Base-by-base conservation (phyloP, 2,329 filamentous ascomycete genomes). In the Epichloe gansuensis region DNA sequence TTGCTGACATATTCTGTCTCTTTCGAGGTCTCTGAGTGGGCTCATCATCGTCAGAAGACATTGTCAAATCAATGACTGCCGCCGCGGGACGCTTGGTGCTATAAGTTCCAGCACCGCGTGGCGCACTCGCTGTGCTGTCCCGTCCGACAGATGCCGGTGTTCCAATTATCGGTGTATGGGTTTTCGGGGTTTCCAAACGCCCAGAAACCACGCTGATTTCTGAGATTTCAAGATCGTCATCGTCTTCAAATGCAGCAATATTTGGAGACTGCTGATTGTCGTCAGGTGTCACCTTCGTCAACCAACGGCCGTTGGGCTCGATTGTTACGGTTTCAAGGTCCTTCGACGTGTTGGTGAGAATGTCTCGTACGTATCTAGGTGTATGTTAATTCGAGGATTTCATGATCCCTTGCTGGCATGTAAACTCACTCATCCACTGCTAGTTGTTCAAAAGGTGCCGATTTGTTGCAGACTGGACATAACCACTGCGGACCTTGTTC, bases 401-500 rank as follows among this genome's bases (percentile, higher is more conserved):
- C 21, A 43, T 31, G 9, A 15, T 43, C 15, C 12, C 13, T 37
- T 17, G 21, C 17, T 31, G 13, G 11, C 8, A 15, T 25, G 17
- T 11, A 3, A 35, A 71, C 82, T 69, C 75, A 93, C 81, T 93
- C 86, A 60, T 98, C 93, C 34, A 97, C 82, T 11, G 88, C 89
- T 25, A 98, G 72, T 47, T 80, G 83, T 49, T 91, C 86, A 66
- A 88, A 98, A 0, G 83, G 81, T 2, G 90, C 84, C 0, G 80
- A 70, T 63, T 91, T 94, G 68, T 85, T 91, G 72, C 93, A 98
- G 23, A 96, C 85, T 0, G 93, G 93, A 62, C 93, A 98, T n/a
- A 83, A 76, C 93, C 93, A 98, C 17, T 93, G 94, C 0, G 93
- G 93, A 0, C 89, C 91, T 72, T 98, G 93, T 65, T 97, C 90